phyloP scores from a whole-genome alignment of 179 eudicot species.

The Dionaea muscipula region DNA sequence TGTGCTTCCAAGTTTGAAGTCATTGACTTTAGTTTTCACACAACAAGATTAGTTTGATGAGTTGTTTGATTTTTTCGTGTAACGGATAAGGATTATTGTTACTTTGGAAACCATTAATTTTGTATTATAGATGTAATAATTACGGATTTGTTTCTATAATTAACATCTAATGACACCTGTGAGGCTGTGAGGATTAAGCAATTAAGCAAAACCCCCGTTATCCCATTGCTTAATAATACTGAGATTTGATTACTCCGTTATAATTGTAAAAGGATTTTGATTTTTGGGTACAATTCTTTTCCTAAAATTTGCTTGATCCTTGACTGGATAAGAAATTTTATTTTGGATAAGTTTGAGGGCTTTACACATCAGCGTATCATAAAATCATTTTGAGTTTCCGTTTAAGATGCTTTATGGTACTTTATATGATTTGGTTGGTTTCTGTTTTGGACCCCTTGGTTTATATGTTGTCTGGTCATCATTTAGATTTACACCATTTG shows the following conservation, averaged over 20 bases:
- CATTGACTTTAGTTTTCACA: too few relatives aligned
- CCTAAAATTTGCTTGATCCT: neutral
- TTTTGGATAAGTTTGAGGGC: neutral
- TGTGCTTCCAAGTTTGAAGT: too few relatives aligned
- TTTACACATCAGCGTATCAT: neutral
- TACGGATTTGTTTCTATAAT: too few relatives aligned
- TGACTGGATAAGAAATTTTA: neutral
- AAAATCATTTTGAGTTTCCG: neutral
- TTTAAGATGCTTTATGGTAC: neutral
- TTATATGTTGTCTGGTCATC: neutral
- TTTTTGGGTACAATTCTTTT: neutral
- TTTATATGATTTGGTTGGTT: neutral
- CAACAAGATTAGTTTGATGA: too few relatives aligned
- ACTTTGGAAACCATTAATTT: too few relatives aligned
- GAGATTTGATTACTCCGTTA: neutral
- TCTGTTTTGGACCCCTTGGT: neutral
- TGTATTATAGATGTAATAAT: too few relatives aligned
- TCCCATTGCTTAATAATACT: neutral
- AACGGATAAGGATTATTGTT: too few relatives aligned
- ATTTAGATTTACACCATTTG: neutral
- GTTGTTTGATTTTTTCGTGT: too few relatives aligned
- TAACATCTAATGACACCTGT: too few relatives aligned
- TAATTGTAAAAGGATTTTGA: too few relatives aligned
- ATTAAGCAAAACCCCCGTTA: too few relatives aligned
- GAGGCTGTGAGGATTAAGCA: too few relatives aligned